Evolutionary conservation across 225 moss, liverwort and hornwort species (phyloP).

Genomic region (Pseudisothecium myosuroides): DNA sequence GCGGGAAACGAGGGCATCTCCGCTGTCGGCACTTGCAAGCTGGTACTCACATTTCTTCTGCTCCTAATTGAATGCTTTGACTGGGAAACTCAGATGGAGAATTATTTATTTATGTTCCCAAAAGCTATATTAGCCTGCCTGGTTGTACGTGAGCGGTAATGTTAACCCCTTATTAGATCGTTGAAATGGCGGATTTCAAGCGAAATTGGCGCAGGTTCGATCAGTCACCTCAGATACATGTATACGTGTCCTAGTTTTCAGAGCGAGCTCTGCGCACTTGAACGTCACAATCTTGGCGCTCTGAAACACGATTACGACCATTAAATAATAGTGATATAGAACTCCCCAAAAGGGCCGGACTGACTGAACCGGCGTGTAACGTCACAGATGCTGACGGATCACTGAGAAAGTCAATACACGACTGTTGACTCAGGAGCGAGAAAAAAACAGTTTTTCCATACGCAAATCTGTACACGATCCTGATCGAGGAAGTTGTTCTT

Average conservation of each 20-base stretch:
- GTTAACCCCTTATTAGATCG: background rate
- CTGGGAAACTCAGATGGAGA: background rate
- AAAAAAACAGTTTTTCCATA: background rate
- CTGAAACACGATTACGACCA: background rate
- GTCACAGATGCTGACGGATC: background rate
- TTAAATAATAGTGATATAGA: background rate
- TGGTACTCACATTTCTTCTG: conserved; percentile 15
- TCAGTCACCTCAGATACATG: background rate
- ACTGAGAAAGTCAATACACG: conserved; percentile 9
- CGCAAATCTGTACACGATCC: background rate
- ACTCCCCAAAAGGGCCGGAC: background rate
- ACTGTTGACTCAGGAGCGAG: conserved; percentile 2
- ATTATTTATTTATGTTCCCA: background rate
- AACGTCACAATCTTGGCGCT: background rate
- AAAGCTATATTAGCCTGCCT: background rate
- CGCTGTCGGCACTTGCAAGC: conserved; percentile 22
- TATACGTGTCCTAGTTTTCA: background rate
- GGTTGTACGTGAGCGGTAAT: background rate
- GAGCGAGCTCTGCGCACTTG: background rate
- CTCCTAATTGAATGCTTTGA: conserved; percentile 10
- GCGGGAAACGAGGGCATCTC: conserved; percentile 19
- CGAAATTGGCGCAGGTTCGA: background rate
- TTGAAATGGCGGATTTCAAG: background rate
- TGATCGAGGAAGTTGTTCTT: background rate
- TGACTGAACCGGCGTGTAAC: background rate